Conservation (phyloP, 805 yeast genomes). For the Osmozyma mogii region DNA sequence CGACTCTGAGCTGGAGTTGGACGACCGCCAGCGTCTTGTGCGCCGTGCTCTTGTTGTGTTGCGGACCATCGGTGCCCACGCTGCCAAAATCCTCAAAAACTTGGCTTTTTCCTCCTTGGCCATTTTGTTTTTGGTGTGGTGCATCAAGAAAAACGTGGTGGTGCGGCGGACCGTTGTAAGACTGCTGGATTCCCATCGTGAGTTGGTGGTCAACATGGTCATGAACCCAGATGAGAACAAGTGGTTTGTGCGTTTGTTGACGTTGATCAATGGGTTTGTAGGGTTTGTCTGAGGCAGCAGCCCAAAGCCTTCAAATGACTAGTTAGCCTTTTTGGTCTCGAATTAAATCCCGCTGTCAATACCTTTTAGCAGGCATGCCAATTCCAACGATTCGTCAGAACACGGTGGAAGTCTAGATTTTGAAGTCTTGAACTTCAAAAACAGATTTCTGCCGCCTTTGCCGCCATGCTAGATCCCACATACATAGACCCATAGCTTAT, state of each 20-base stretch:
- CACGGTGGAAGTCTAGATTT: too few species aligned
- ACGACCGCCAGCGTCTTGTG: conserved; percentile 10
- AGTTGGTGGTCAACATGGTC: conserved; percentile 35
- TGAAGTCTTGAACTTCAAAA: too few species aligned
- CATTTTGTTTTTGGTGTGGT: conserved; percentile 34
- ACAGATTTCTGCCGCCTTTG: too few species aligned
- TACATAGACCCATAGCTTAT: too few species aligned
- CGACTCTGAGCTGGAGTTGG: conserved; percentile 5
- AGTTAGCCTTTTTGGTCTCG: too few species aligned
- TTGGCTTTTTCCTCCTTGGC: conserved; percentile 30
- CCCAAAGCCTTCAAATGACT: too few species aligned
- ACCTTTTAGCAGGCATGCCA: too few species aligned
- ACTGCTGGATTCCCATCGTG: conserved; percentile 23
- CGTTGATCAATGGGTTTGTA: conserved; percentile 30
- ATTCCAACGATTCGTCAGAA: too few species aligned
- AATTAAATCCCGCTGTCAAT: too few species aligned
- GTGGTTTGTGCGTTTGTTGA: conserved; percentile 35
- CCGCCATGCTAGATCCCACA: too few species aligned
- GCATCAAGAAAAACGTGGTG: conserved; percentile 31
- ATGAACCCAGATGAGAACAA: conserved; percentile 35
- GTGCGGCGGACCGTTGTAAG: conserved; percentile 33
- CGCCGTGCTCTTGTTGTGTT: conserved; percentile 16
- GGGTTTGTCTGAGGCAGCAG: conserved; percentile 25
- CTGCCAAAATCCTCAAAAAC: conserved; percentile 23
- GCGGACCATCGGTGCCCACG: conserved; percentile 21